Conservation (phyloP, 441 rosid genomes). For the Jatropha multifida region DNA sequence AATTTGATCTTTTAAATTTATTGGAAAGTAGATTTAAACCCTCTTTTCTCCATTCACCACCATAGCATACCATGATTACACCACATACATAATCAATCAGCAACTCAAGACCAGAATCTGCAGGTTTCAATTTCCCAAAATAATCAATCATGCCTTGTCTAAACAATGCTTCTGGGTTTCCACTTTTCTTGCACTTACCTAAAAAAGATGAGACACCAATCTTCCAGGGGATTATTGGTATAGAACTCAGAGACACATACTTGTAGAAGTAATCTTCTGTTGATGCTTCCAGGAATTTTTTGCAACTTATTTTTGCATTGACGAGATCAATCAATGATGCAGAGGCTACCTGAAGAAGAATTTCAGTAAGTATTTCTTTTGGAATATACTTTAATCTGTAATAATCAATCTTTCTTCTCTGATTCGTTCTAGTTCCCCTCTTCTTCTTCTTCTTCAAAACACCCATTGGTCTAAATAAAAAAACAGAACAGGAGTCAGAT, state of each 20-base stretch:
- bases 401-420: background rate
- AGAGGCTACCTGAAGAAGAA: constrained; percentile 26
- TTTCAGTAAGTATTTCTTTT: constrained; percentile 14
- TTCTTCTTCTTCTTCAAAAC: background rate
- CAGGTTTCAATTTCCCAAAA: background rate
- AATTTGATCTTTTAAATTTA: background rate
- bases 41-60: background rate
- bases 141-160: constrained; percentile 21
- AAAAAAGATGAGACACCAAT: background rate
- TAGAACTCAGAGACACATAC: constrained; percentile 19
- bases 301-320: constrained; percentile 25
- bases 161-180: constrained; percentile 21
- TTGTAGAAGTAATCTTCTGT: constrained; percentile 22
- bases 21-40: background rate
- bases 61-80: background rate
- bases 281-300: constrained; percentile 13
- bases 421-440: background rate
- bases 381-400: constrained; percentile 24
- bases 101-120: background rate
- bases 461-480: background rate
- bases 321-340: constrained; percentile 16
- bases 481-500: too few species aligned
- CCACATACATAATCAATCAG: constrained; percentile 14
- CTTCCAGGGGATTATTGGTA: background rate
- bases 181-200: constrained; percentile 11